Evolutionary conservation across 2,329 filamentous ascomycete species (phyloP).

Genomic region (Knoxdaviesia proteae): DNA sequence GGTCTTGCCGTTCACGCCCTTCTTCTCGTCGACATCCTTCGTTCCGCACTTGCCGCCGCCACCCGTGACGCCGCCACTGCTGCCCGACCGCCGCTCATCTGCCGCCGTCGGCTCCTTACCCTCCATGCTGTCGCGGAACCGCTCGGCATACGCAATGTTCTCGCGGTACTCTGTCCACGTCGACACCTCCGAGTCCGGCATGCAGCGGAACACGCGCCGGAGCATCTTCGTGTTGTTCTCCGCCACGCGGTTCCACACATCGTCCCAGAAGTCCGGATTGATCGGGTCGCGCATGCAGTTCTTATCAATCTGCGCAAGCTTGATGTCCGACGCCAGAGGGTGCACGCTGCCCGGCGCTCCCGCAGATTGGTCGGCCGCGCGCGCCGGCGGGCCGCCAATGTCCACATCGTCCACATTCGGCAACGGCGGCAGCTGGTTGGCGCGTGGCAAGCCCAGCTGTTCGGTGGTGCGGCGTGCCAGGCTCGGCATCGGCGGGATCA

Average conservation of each 20-base stretch:
- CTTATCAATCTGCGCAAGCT: constrained; percentile 53
- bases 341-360: constrained; percentile 16
- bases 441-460: constrained; percentile 45
- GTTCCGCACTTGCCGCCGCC: constrained; percentile 13
- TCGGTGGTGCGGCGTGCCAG: constrained; percentile 39
- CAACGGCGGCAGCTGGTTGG: constrained; percentile 50
- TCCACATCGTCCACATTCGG: constrained; percentile 60
- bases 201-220: constrained; percentile 82
- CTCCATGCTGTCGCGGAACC: constrained; percentile 50
- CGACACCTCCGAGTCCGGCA: constrained; percentile 85
- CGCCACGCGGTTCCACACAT: constrained; percentile 72
- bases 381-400: constrained; percentile 52
- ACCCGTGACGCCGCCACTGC: constrained; percentile 15
- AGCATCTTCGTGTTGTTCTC: constrained; percentile 93
- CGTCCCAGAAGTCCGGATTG: constrained; percentile 60
- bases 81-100: constrained; percentile 5
- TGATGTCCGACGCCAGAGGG: constrained; percentile 45
- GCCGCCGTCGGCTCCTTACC: constrained; percentile 26
- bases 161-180: constrained; percentile 89
- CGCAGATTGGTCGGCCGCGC: constrained; percentile 24
- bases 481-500: constrained; percentile 34
- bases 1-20: neutral
- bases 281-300: constrained; percentile 92
- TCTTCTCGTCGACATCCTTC: constrained; percentile 9
- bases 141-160: constrained; percentile 54